A percentile compares a stretch with the other conserved stretches of the same genome.
Conservation (phyloP, 73 alveolate genomes). For the Blepharisma stoltei region DNA sequence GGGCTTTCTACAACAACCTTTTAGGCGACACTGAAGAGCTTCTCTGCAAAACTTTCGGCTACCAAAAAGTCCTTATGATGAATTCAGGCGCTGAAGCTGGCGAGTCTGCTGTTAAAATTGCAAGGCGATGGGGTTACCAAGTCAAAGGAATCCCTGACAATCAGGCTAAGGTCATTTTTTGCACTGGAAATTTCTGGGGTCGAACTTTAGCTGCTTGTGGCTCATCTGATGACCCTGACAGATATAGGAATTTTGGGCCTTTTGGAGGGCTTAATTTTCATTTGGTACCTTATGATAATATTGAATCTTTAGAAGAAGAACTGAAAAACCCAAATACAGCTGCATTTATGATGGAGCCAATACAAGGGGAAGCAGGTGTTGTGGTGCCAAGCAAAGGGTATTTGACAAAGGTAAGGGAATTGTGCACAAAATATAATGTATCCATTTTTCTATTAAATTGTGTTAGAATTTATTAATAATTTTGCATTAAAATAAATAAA, state of each 20-base stretch:
- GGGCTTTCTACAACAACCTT: constrained; percentile 88
- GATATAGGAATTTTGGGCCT: constrained; percentile 88
- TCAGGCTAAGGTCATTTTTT: constrained; percentile 63
- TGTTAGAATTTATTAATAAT: no score
- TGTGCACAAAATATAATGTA: constrained; percentile 77
- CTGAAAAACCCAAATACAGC: constrained; percentile 61
- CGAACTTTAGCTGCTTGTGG: constrained; percentile 91
- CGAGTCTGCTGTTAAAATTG: constrained; percentile 90
- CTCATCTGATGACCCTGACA: constrained; percentile 79
- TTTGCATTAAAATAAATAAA: no score
- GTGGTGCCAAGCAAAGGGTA: constrained; percentile 77
- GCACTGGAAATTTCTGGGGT: constrained; percentile 93
- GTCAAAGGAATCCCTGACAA: constrained; percentile 79
- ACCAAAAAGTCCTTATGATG: constrained; percentile 83
- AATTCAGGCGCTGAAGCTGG: constrained; percentile 95
- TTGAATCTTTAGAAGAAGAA: constrained; percentile 58
- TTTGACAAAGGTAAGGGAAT: constrained; percentile 40
- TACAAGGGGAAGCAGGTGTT: constrained; percentile 96
- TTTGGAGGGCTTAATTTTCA: constrained; percentile 77
- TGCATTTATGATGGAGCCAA: constrained; percentile 85
- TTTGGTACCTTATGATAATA: constrained; percentile 70
- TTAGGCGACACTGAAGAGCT: constrained; percentile 67
- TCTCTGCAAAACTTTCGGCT: constrained; percentile 74
- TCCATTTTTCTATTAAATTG: no score
- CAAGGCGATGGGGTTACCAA: constrained; percentile 95